phyloP scores from a whole-genome alignment of 2,329 filamentous ascomycete species.

The Microsporum ferrugineum region DNA sequence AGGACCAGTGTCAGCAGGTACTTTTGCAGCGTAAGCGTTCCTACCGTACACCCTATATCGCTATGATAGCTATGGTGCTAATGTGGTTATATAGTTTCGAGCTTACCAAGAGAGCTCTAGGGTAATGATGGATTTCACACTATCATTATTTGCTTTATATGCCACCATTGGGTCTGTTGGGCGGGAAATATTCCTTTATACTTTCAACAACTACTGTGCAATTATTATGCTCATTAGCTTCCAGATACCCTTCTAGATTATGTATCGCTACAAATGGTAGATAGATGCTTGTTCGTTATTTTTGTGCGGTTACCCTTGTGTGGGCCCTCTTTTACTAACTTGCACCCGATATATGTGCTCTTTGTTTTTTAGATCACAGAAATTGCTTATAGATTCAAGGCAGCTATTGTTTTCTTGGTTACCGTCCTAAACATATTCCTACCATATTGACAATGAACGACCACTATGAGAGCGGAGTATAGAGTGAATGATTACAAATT shows the following conservation, averaged over 20 bases:
- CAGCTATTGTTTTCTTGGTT: too few relatives aligned
- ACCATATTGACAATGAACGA: neutral
- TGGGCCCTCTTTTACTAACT: too few relatives aligned
- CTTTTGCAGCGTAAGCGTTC: slow-evolving; percentile 62
- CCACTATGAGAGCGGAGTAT: neutral
- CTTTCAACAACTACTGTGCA: slow-evolving; percentile 1
- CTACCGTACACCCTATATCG: neutral
- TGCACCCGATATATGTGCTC: neutral
- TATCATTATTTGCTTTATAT: neutral
- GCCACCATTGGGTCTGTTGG: neutral
- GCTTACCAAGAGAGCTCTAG: slow-evolving; percentile 37
- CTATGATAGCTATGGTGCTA: slow-evolving; percentile 1
- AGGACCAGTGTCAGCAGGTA: slow-evolving; percentile 96
- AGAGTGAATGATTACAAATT: too few relatives aligned
- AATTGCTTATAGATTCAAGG: neutral
- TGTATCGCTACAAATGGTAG: neutral
- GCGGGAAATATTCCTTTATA: neutral
- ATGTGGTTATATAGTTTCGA: slow-evolving; percentile 29
- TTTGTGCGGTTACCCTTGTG: neutral
- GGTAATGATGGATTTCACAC: slow-evolving; percentile 18
- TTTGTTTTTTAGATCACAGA: neutral
- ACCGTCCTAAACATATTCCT: neutral
- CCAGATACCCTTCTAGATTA: slow-evolving; percentile 5
- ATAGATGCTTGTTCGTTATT: neutral
- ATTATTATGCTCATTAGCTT: neutral